Conservation (phyloP, 495 filamentous ascomycete genomes). For the Aspergillus heteromorphus region DNA sequence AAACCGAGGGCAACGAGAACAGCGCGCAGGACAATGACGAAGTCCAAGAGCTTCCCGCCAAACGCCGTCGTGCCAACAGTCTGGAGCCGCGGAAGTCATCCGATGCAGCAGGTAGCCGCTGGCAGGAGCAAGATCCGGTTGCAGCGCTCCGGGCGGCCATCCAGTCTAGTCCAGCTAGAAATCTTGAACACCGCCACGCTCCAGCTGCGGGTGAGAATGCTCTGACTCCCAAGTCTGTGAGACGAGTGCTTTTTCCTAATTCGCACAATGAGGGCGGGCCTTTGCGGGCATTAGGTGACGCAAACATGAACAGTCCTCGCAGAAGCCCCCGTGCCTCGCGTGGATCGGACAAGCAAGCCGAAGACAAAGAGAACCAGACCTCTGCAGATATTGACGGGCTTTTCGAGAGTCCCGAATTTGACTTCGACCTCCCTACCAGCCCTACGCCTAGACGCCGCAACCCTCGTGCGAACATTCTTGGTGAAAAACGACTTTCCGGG, state of each 20-base stretch:
- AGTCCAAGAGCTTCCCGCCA: constrained; percentile 25
- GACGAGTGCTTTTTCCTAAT: constrained; percentile 73
- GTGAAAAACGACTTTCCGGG: constrained; percentile 41
- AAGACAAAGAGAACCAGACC: constrained; percentile 47
- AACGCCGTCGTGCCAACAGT: constrained; percentile 37
- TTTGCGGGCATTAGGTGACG: constrained; percentile 54
- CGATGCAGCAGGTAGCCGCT: constrained; percentile 25
- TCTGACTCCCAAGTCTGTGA: constrained; percentile 59
- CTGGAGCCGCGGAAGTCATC: constrained; percentile 32
- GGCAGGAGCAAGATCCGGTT: constrained; percentile 50
- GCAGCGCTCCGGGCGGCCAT: constrained; percentile 58
- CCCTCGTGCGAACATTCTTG: constrained; percentile 39
- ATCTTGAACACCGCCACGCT: constrained; percentile 57
- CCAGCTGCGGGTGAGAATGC: constrained; percentile 52
- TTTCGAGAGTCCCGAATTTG: constrained; percentile 47
- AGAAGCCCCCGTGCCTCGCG: constrained; percentile 37
- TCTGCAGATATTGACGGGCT: constrained; percentile 50
- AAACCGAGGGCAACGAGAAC: constrained; percentile 12
- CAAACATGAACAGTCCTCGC: constrained; percentile 52
- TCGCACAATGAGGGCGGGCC: constrained; percentile 49
- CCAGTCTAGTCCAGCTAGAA: constrained; percentile 66
- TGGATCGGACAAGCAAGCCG: constrained; percentile 26
- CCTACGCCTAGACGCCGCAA: constrained; percentile 53
- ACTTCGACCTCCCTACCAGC: constrained; percentile 52
- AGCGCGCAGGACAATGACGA: constrained; percentile 20